Percentiles rank a stretch among this genome's conserved stretches.
phyloP scores from a whole-genome alignment of 1,284 basidiomycete genomes.

The Lignosus rhinocerotis region DNA sequence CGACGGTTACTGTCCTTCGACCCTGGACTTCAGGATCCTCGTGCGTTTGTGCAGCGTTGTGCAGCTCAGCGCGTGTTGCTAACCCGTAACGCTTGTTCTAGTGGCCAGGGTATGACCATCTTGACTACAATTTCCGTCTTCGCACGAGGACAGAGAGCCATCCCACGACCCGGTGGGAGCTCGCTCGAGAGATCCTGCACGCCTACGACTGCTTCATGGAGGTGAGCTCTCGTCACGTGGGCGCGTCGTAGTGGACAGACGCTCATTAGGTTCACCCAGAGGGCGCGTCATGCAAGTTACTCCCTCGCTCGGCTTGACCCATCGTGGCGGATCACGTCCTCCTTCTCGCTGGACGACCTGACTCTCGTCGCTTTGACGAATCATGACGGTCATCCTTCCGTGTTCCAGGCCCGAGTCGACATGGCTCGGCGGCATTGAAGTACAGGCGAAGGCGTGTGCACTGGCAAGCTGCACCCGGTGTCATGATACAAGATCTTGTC shows the following conservation, averaged over 20 bases:
- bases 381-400: neutral
- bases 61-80: neutral
- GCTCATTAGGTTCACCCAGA: neutral
- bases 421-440: neutral
- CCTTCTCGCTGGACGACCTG: neutral
- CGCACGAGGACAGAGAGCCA: neutral
- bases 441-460: neutral
- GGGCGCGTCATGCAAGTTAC: neutral
- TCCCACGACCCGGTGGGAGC: neutral
- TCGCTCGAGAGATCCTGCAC: neutral
- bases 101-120: constrained; percentile 14
- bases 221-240: neutral
- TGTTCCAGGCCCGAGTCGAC: constrained; percentile 13
- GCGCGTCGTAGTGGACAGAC: neutral
- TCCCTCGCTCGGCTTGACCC: neutral
- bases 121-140: neutral
- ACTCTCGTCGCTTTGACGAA: neutral
- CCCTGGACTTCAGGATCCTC: neutral
- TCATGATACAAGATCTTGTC: neutral
- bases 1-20: neutral
- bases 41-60: neutral
- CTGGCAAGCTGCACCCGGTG: neutral
- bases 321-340: neutral
- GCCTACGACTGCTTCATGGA: constrained; percentile 1
- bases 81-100: neutral